These are phyloP conservation scores for Ophiostoma perfectum DNA, from an alignment of 2,329 filamentous ascomycete species.

Conservation along the genomic window DNA sequence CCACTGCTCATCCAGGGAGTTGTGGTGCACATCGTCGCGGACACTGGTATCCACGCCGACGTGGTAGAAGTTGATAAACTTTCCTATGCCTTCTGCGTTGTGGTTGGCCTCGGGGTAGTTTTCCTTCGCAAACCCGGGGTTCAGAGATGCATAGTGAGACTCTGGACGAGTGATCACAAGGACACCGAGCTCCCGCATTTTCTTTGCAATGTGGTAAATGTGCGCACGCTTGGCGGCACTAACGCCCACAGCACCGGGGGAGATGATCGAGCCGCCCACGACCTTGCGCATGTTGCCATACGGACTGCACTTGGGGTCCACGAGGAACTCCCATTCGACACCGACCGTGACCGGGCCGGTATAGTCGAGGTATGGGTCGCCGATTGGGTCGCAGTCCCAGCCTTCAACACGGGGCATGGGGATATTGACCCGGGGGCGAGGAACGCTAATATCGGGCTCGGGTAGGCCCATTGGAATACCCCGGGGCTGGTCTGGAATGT, in stretches of 20 bases:
- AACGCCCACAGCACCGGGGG: not conserved
- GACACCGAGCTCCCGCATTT: slow-evolving; percentile 9
- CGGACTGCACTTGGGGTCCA: slow-evolving; percentile 4
- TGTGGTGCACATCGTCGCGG: slow-evolving; percentile 7
- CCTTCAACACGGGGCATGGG: not conserved
- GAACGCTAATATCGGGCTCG: no score
- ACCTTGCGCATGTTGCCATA: slow-evolving; percentile 14
- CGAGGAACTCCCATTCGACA: slow-evolving; percentile 20
- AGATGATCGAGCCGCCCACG: not conserved
- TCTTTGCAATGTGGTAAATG: slow-evolving; percentile 11
- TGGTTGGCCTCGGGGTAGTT: not conserved
- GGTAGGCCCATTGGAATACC: no score
- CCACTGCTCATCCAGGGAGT: not conserved
- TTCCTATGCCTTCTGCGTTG: not conserved
- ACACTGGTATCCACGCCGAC: slow-evolving; percentile 13
- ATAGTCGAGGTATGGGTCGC: not conserved
- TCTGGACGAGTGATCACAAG: not conserved
- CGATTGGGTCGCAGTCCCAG: not conserved
- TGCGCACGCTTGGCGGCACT: not conserved
- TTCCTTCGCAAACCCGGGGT: not conserved
- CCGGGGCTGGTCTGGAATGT: no score
- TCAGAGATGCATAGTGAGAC: not conserved
- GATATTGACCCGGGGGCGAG: no score
- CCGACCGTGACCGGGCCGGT: not conserved
- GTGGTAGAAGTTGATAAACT: not conserved